A percentile compares a stretch with the other conserved stretches of the same genome.
These are phyloP conservation scores for Colletotrichum sp. DNA, from an alignment of 2,329 filamentous ascomycete species.

Conservation along the genomic window DNA sequence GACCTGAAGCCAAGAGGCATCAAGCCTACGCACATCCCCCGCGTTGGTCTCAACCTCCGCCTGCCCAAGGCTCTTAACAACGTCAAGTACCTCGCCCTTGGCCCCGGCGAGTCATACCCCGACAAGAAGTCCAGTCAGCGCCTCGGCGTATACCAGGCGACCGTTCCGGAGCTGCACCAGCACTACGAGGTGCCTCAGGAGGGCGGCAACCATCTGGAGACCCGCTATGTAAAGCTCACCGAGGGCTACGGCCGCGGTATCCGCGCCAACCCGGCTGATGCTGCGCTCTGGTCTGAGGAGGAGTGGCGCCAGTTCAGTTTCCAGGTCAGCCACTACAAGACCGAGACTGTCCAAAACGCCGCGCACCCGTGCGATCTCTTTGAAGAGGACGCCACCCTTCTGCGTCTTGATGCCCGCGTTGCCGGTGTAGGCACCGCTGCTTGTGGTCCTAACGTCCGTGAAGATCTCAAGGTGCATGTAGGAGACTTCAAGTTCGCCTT, in stretches of 20 bases:
- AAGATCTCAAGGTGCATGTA: constrained; percentile 47
- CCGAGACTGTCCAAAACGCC: constrained; percentile 59
- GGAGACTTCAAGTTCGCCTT: constrained; percentile 47
- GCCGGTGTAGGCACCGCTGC: constrained; percentile 54
- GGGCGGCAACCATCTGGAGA: constrained; percentile 67
- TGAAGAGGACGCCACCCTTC: constrained; percentile 48
- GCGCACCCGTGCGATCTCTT: constrained; percentile 68
- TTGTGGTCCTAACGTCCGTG: constrained; percentile 52
- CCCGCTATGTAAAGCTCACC: constrained; percentile 56
- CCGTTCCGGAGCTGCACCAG: constrained; percentile 56
- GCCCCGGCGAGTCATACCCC: constrained; percentile 67
- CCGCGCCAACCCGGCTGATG: constrained; percentile 27
- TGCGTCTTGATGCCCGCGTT: constrained; percentile 51
- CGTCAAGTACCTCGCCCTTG: constrained; percentile 66
- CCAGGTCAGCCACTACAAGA: constrained; percentile 58
- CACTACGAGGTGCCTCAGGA: constrained; percentile 74
- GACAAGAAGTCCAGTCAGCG: constrained; percentile 64
- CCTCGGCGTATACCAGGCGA: constrained; percentile 51
- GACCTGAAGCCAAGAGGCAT: constrained; percentile 50
- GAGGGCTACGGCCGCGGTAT: constrained; percentile 32
- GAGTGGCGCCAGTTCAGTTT: constrained; percentile 53
- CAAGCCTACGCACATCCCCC: constrained; percentile 60
- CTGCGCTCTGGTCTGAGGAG: constrained; percentile 36
- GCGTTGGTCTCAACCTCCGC: constrained; percentile 64
- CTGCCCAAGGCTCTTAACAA: constrained; percentile 50